Conservation (phyloP, 192 early-diverging fungal genomes). For the Umbelopsis vinacea region DNA sequence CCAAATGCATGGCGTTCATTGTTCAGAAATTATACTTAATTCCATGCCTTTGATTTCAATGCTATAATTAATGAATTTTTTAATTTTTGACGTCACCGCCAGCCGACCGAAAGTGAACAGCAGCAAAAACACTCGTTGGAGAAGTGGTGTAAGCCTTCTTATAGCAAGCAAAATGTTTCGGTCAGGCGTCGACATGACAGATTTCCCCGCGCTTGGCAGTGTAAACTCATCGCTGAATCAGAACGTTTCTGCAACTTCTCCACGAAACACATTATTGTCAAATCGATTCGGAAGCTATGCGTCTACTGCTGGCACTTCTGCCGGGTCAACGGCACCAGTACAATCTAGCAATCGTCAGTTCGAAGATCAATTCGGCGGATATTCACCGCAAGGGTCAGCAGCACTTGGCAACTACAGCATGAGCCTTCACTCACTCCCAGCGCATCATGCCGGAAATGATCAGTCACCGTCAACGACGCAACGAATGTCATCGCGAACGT, state of each 20-base stretch:
- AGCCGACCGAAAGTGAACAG: neutral
- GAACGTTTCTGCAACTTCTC: slow-evolving; percentile 2
- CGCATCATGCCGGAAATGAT: slow-evolving; percentile 17
- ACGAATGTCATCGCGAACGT: slow-evolving; percentile 32
- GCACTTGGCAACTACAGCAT: slow-evolving; percentile 2
- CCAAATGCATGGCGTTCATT: no score
- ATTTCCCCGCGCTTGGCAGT: slow-evolving; percentile 41
- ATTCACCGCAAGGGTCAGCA: slow-evolving; percentile 18
- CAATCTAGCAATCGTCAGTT: slow-evolving; percentile 16
- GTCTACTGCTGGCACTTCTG: slow-evolving; percentile 34
- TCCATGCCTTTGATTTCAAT: neutral
- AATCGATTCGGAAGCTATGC: slow-evolving; percentile 39
- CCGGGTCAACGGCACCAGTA: slow-evolving; percentile 9
- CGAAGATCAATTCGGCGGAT: slow-evolving; percentile 15
- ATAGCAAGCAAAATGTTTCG: slow-evolving; percentile 38
- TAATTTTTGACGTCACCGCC: neutral
- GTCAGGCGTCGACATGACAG: slow-evolving; percentile 39
- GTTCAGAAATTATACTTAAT: no score
- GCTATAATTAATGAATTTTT: neutral
- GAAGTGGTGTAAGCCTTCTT: neutral
- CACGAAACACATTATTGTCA: slow-evolving; percentile 20
- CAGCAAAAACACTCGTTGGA: slow-evolving; percentile 11
- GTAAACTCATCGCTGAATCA: slow-evolving; percentile 29
- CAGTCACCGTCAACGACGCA: slow-evolving; percentile 18
- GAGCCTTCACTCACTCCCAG: slow-evolving; percentile 15